Percentiles rank a stretch among this genome's conserved stretches.
Evolutionary conservation across 164 flowering plant species (phyloP).

Genomic region (Vitis cinerea): DNA sequence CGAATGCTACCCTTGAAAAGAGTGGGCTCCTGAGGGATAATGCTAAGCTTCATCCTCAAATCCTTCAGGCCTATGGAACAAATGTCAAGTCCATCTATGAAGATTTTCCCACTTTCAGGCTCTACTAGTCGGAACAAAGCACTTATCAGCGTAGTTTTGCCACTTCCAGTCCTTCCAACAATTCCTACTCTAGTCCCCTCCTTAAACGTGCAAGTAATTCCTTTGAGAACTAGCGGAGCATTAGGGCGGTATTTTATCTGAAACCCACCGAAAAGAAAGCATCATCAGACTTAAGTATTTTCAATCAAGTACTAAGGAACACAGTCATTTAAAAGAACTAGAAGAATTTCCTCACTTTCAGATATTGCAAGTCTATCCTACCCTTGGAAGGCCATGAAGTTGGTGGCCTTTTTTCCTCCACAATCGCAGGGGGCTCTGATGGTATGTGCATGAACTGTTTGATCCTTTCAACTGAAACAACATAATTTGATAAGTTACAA

Average conservation of each 20-base stretch:
- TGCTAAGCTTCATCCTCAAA: conserved; percentile 71
- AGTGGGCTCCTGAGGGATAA: conserved; percentile 92
- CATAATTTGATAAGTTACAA: conserved; percentile 62
- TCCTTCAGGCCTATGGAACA: conserved; percentile 75
- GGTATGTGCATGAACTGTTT: conserved; percentile 81
- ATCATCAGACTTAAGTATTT: neutral
- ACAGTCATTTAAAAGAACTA: no score
- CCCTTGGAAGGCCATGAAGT: conserved; percentile 80
- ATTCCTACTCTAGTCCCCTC: conserved; percentile 80
- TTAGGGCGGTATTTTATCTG: conserved; percentile 81
- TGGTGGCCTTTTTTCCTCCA: conserved; percentile 65
- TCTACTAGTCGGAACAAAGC: conserved; percentile 87
- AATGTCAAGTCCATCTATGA: conserved; percentile 71
- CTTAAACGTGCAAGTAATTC: conserved; percentile 72
- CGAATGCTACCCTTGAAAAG: conserved; percentile 81
- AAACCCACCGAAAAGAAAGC: conserved; percentile 4
- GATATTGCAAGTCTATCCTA: conserved; percentile 50
- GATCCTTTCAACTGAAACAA: conserved; percentile 82
- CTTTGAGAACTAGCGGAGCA: conserved; percentile 81
- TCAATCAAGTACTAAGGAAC: neutral
- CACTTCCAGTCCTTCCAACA: conserved; percentile 95
- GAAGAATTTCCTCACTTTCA: neutral
- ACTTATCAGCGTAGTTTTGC: conserved; percentile 77
- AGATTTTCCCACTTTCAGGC: conserved; percentile 63
- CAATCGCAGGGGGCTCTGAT: conserved; percentile 70